Conservation (phyloP, 139 green algal species). For the Asterochloris erici region DNA sequence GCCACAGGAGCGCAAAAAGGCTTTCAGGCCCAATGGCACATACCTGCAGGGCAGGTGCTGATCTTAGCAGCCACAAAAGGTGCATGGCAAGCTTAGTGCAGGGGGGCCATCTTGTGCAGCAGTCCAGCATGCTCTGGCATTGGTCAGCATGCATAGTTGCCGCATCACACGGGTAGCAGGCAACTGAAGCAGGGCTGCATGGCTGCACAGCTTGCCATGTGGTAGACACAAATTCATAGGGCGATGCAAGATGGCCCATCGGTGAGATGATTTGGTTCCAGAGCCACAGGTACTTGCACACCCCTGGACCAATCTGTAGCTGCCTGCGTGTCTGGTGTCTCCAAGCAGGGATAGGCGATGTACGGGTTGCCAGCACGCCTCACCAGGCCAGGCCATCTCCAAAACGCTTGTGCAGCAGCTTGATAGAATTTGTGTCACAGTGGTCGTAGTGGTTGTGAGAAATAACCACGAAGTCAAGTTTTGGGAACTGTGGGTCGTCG, state of each 20-base stretch:
- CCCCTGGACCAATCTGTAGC: too few relatives aligned
- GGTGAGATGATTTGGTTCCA: too few relatives aligned
- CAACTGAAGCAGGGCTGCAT: too few relatives aligned
- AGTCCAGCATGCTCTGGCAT: too few relatives aligned
- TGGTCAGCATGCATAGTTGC: too few relatives aligned
- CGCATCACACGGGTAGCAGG: too few relatives aligned
- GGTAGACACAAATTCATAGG: too few relatives aligned
- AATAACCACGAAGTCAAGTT: constrained; percentile 72
- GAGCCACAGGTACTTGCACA: too few relatives aligned
- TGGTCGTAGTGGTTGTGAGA: constrained; percentile 83
- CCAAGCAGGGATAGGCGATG: too few relatives aligned
- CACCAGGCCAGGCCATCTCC: constrained; percentile 33
- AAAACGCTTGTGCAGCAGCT: constrained; percentile 44
- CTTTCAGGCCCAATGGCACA: constrained; percentile 61
- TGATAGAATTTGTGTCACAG: constrained; percentile 49
- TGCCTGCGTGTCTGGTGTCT: too few relatives aligned
- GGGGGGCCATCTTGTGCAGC: neutral
- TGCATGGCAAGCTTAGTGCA: neutral
- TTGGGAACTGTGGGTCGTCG: constrained; percentile 33
- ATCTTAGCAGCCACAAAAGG: neutral
- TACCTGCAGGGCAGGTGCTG: constrained; percentile 39
- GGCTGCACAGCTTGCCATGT: too few relatives aligned
- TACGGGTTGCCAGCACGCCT: neutral
- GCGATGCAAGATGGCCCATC: too few relatives aligned
- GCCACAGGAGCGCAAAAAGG: constrained; percentile 53